These are phyloP conservation scores for Fagopyrum homotropicum DNA, from an alignment of 148 eudicot species.

Conservation along the genomic window DNA sequence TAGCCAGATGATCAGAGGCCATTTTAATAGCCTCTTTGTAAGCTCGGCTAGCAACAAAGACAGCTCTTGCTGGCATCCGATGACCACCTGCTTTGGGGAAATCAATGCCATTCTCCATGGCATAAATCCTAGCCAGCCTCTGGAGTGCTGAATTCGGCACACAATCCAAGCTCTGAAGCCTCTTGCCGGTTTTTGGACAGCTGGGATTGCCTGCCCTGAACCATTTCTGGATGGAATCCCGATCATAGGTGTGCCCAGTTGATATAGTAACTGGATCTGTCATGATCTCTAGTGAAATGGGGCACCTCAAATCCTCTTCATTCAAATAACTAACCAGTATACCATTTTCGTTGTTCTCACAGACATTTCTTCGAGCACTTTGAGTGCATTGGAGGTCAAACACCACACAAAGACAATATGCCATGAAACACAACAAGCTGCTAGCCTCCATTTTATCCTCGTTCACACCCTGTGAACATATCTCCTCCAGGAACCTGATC, in stretches of 20 bases:
- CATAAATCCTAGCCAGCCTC: conserved; percentile 40
- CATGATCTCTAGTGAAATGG: conserved; percentile 84
- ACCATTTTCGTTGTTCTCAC: not conserved
- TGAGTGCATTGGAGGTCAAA: conserved; percentile 27
- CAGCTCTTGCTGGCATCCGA: conserved; percentile 8
- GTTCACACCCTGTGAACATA: conserved; percentile 2
- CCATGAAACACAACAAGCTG: conserved; percentile 46
- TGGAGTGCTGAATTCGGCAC: conserved; percentile 63
- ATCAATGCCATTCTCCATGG: conserved; percentile 33
- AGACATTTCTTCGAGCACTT: not conserved
- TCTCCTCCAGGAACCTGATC: conserved; percentile 57
- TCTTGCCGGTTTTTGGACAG: conserved; percentile 80
- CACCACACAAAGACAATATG: conserved; percentile 45
- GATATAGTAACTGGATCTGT: conserved; percentile 65
- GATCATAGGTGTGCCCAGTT: conserved; percentile 82
- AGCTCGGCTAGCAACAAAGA: conserved; percentile 24
- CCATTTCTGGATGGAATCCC: conserved; percentile 69
- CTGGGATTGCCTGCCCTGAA: conserved; percentile 50
- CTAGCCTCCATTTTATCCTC: conserved; percentile 18
- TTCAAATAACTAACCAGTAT: conserved; percentile 26
- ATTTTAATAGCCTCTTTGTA: conserved; percentile 44
- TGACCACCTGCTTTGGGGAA: conserved; percentile 17
- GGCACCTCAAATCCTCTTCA: conserved; percentile 69
- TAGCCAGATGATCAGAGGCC: conserved; percentile 42
- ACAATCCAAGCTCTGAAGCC: conserved; percentile 30